These are phyloP conservation scores for Fusarium buxicola DNA, from an alignment of 2,329 filamentous ascomycete genomes.

Conservation along the genomic window DNA sequence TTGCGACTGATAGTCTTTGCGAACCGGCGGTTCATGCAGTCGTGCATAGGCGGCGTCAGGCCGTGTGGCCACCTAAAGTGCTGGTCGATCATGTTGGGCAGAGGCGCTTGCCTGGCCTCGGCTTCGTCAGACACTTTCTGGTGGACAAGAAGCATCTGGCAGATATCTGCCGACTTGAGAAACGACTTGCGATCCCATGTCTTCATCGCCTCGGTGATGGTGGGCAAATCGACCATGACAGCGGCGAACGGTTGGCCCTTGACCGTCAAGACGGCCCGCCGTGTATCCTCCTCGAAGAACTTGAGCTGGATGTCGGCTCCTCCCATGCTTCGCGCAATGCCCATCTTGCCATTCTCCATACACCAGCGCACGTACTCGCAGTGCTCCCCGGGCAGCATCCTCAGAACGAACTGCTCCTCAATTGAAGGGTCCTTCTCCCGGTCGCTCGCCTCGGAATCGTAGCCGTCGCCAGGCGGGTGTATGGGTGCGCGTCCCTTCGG, in stretches of 20 bases:
- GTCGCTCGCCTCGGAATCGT: conserved; percentile 96
- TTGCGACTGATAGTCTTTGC: conserved; percentile 84
- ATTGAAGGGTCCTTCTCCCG: conserved; percentile 87
- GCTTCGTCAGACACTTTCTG: conserved; percentile 73
- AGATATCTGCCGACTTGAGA: conserved; percentile 90
- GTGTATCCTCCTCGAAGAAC: conserved; percentile 79
- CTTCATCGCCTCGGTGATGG: conserved; percentile 91
- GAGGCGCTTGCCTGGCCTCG: conserved; percentile 73
- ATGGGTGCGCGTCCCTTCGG: conserved; percentile 75
- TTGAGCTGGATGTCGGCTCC: conserved; percentile 84
- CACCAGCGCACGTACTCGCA: conserved; percentile 83
- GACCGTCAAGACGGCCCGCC: conserved; percentile 78
- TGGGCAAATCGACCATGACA: conserved; percentile 84
- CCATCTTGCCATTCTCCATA: conserved; percentile 82
- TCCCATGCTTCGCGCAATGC: conserved; percentile 69
- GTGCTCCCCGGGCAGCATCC: conserved; percentile 88
- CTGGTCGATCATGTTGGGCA: conserved; percentile 77
- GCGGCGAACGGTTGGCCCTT: conserved; percentile 80
- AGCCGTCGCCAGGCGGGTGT: conserved; percentile 85
- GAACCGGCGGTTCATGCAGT: conserved; percentile 84
- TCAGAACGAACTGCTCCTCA: conserved; percentile 89
- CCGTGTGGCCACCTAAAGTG: conserved; percentile 85
- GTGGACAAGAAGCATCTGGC: conserved; percentile 87
- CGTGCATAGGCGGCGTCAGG: conserved; percentile 88
- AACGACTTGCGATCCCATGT: conserved; percentile 90